Evolutionary conservation across 441 rosid genomes (phyloP).

Genomic region (Brassica hybrid): DNA sequence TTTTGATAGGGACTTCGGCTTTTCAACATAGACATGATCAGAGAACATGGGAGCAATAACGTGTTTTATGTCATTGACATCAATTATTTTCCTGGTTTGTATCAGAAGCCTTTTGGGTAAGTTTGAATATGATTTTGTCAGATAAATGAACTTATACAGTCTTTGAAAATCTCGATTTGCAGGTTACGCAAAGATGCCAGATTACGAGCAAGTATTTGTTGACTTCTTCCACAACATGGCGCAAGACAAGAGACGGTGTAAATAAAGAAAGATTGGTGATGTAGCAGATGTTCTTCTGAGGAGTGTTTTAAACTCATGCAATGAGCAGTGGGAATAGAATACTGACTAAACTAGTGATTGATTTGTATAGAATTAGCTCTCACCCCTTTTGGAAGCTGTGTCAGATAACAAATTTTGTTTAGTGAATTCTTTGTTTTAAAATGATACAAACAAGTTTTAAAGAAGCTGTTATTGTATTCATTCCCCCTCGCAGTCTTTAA

Average conservation of each 20-base stretch:
- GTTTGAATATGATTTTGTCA: background rate
- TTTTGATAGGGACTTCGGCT: constrained; percentile 72
- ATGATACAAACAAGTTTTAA: too few relatives aligned
- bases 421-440: background rate
- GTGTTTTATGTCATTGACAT: constrained; percentile 72
- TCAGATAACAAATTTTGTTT: constrained; percentile 35
- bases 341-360: constrained; percentile 32
- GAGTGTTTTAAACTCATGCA: constrained; percentile 16
- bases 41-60: constrained; percentile 77
- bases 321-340: background rate
- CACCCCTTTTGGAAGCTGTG: constrained; percentile 18
- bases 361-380: constrained; percentile 38
- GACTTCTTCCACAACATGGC: constrained; percentile 68
- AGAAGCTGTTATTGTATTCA: too few relatives aligned
- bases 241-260: constrained; percentile 49
- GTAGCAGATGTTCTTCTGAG: background rate
- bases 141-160: background rate
- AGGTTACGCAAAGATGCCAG: constrained; percentile 93
- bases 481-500: too few relatives aligned
- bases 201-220: constrained; percentile 79
- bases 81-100: constrained; percentile 41
- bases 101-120: background rate
- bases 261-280: constrained; percentile 14
- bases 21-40: constrained; percentile 93
- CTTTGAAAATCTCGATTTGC: constrained; percentile 33